phyloP scores from a whole-genome alignment of 2,329 filamentous ascomycete species.

The Colletotrichum orbiculare region DNA sequence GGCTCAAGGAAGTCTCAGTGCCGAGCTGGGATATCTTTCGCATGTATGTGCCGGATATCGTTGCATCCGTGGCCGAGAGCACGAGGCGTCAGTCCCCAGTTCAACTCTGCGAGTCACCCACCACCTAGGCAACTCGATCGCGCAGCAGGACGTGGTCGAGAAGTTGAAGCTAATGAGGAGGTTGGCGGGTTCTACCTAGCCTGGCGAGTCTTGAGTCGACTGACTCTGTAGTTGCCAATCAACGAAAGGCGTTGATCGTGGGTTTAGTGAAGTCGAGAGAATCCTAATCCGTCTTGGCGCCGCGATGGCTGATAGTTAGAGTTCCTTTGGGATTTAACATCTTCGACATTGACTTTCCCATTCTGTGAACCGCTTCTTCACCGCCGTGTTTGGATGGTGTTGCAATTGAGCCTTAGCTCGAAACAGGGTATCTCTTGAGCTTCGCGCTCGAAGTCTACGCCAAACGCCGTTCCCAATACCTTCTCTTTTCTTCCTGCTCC shows the following conservation, averaged over 20 bases:
- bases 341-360: too few species aligned
- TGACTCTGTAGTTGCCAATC: too few species aligned
- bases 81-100: conserved; percentile 77
- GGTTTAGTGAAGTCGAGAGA: too few species aligned
- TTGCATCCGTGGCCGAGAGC: conserved; percentile 71
- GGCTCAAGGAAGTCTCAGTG: conserved; percentile 51
- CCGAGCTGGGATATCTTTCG: conserved; percentile 49
- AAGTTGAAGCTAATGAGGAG: conserved; percentile 33
- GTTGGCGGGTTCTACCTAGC: conserved; percentile 33
- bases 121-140: conserved; percentile 33
- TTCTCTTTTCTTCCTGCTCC: background rate
- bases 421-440: conserved; percentile 28
- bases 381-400: background rate
- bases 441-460: conserved; percentile 5
- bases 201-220: conserved; percentile 29
- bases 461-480: conserved; percentile 12
- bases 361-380: too few species aligned
- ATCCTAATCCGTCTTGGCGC: too few species aligned
- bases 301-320: too few species aligned
- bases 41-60: conserved; percentile 52
- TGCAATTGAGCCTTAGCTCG: background rate
- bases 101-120: conserved; percentile 70
- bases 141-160: conserved; percentile 29
- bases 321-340: too few species aligned
- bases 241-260: too few species aligned